Evolutionary conservation across 352 stramenopile genomes (phyloP), one percentile per base, ranked within the genome.

Genomic region (Elongisporangium senticosum): DNA sequence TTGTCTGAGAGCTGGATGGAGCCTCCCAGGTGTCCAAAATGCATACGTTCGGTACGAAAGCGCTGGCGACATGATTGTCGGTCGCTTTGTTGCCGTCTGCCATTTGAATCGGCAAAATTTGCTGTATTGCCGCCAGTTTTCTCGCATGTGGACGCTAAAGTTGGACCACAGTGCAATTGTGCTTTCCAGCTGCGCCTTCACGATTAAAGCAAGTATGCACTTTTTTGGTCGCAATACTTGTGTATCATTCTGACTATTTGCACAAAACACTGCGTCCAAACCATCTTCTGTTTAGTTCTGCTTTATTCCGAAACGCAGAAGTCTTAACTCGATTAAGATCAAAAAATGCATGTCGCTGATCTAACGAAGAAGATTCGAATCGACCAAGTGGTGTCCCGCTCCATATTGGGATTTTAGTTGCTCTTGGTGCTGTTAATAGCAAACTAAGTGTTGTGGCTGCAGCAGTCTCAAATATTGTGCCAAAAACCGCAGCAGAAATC

Each of bases 21-120:
- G 7, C 14, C 40, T 77, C 0, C 57, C 21, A 23, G 60, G 63
- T 6, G 63, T 69, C 23, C 60, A 72, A 47, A 47, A 71, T 24
- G 63, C 56, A 14, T 74, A 72, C 22, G 49, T 69, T 11, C 21
- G 63, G 0, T 77, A 65, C 20, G 61, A 77, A 51, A 55, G 48
- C 0, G 65, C 65, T 11, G 65, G 57, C 17, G 63, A 67, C 23
- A 64, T 63, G 53, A n/a, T 63, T 10, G 62, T 77, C 3, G 65
- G 63, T 0, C 53, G 65, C 3, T 67, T 64, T 43, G 57, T 74
- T 2, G 21, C 40, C 49, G 67, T 21, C 20, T 70, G 14, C 59
- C 59, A 6, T 65, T 68, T 39, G 26, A 55, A 22, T 51, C 24
- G 0, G 43, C 56, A 2, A 51, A 60, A 7, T 74, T 70, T 61